Conservation (phyloP, 208 protist species). For the Wallacemonas collosoma region DNA sequence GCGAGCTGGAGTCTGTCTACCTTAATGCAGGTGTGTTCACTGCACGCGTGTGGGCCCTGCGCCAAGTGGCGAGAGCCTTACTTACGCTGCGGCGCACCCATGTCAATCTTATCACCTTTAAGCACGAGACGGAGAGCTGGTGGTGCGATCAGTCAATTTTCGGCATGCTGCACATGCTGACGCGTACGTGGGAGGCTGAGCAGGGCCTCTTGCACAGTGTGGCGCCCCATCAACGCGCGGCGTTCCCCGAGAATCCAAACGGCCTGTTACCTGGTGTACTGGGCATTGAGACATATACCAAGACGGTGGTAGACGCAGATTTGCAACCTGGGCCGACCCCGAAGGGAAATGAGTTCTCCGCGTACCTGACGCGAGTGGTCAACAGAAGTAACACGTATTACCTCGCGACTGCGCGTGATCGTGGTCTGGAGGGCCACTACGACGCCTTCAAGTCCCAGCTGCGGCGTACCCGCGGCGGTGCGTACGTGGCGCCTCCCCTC, state of each 20-base stretch:
- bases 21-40: conserved; percentile 31
- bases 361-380: neutral
- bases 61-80: conserved; percentile 4
- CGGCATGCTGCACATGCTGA: conserved; percentile 16
- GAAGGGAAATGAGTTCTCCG: neutral
- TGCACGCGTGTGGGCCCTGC: conserved; percentile 32
- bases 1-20: conserved; percentile 7
- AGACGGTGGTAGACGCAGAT: neutral
- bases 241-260: conserved; percentile 7
- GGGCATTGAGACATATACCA: conserved; percentile 17
- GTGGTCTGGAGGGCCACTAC: neutral
- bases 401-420: neutral
- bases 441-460: neutral
- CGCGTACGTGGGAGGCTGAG: conserved; percentile 28
- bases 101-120: neutral
- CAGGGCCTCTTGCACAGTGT: conserved; percentile 18
- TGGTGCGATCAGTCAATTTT: conserved; percentile 34
- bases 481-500: neutral
- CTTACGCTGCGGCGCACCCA: neutral
- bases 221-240: neutral
- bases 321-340: neutral
- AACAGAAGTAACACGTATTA: neutral
- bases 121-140: conserved; percentile 9
- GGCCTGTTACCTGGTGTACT: conserved; percentile 23
- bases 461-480: neutral